Percentiles rank a stretch among this genome's conserved stretches.
phyloP scores from a whole-genome alignment of 495 filamentous ascomycete genomes.

The Hypomontagnella submonticulosa region DNA sequence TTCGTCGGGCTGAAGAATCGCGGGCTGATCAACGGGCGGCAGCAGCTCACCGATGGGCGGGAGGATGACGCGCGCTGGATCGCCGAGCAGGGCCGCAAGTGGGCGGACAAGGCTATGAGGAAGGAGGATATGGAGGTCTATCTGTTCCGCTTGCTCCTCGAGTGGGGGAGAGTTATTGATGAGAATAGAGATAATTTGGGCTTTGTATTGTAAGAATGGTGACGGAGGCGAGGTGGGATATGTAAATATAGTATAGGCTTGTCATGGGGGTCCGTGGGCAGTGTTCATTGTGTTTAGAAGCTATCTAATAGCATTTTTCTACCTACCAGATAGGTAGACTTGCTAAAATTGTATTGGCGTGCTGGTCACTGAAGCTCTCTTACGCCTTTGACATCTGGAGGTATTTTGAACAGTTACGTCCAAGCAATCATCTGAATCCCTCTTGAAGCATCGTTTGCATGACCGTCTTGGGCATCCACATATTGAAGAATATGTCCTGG shows the following conservation, averaged over 20 bases:
- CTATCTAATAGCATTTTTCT: too few species aligned
- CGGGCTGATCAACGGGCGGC: slow-evolving; percentile 60
- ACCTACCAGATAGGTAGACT: too few species aligned
- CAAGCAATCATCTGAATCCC: too few species aligned
- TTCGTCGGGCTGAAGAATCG: slow-evolving; percentile 59
- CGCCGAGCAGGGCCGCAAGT: slow-evolving; percentile 71
- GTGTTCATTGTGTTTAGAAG: too few species aligned
- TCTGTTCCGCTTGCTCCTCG: slow-evolving; percentile 78
- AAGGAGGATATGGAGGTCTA: slow-evolving; percentile 88
- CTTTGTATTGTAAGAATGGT: slow-evolving; percentile 50
- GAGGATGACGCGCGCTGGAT: slow-evolving; percentile 64
- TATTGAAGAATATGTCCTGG: too few species aligned
- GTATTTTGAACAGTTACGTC: too few species aligned
- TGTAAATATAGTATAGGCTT: neutral
- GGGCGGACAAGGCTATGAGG: slow-evolving; percentile 72
- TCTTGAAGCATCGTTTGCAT: too few species aligned
- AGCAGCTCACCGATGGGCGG: slow-evolving; percentile 49
- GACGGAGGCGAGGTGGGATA: neutral
- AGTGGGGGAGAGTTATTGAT: slow-evolving; percentile 76
- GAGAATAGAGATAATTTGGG: slow-evolving; percentile 69
- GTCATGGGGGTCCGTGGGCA: neutral
- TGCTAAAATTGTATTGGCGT: too few species aligned
- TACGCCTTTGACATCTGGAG: too few species aligned
- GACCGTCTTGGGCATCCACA: too few species aligned
- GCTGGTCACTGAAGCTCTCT: too few species aligned